phyloP scores from a whole-genome alignment of 345 rosid genomes.

The Citrus reticulata region DNA sequence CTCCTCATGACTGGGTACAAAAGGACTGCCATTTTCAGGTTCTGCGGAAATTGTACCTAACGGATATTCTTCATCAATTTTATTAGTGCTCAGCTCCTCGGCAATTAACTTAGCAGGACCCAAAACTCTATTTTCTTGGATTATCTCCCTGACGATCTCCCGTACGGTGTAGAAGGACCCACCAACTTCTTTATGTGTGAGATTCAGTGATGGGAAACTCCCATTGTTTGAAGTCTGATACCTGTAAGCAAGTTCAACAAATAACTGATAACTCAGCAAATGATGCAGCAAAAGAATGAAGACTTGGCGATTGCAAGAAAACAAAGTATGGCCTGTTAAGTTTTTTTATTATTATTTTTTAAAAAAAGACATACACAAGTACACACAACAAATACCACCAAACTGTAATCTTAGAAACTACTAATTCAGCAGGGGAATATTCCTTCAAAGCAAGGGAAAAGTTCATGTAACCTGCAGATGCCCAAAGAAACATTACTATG shows the following conservation, averaged over 20 bases:
- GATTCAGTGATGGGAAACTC: conserved; percentile 72
- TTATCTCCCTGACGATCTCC: conserved; percentile 93
- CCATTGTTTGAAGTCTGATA: conserved; percentile 71
- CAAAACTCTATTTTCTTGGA: conserved; percentile 93
- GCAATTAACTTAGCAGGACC: conserved; percentile 63
- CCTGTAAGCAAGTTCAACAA: conserved; percentile 36
- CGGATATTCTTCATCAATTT: conserved; percentile 41
- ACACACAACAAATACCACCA: neutral
- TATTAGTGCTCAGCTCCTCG: conserved; percentile 33
- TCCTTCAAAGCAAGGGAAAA: neutral
- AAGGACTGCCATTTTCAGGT: conserved; percentile 43
- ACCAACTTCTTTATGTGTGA: conserved; percentile 93
- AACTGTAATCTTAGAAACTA: neutral
- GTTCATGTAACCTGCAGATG: neutral
- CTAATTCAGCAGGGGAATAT: neutral
- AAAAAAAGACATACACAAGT: neutral
- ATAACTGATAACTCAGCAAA: conserved; percentile 1
- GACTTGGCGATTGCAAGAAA: neutral
- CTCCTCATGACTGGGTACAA: conserved; percentile 24
- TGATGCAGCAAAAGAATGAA: neutral
- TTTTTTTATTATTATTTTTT: neutral
- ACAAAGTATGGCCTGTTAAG: neutral
- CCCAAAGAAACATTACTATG: neutral
- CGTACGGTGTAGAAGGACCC: conserved; percentile 92
- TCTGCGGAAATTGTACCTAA: conserved; percentile 55